A percentile compares a stretch with the other conserved stretches of the same genome.
These are phyloP conservation scores for Plenodomus lindquistii DNA, from an alignment of 2,329 filamentous ascomycete genomes.

Conservation along the genomic window DNA sequence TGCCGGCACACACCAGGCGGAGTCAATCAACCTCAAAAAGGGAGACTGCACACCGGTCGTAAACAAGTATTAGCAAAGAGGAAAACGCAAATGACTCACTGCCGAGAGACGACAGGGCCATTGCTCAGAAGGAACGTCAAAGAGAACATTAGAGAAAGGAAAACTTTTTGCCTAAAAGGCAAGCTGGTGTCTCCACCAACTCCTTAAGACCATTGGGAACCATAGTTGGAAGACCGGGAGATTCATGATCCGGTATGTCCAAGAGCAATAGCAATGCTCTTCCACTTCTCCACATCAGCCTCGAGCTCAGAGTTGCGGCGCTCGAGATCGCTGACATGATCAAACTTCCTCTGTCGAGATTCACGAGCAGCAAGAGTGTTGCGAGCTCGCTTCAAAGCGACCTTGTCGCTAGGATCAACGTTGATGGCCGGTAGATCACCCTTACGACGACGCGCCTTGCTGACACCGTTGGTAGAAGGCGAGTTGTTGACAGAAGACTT, in stretches of 20 bases:
- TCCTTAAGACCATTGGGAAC: constrained; percentile 37
- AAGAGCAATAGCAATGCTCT: constrained; percentile 45
- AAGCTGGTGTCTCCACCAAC: constrained; percentile 43
- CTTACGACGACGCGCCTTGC: constrained; percentile 70
- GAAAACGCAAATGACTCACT: constrained; percentile 12
- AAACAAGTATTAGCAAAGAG: constrained; percentile 14
- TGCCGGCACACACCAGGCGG: constrained; percentile 35
- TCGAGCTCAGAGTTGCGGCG: constrained; percentile 71
- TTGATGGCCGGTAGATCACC: constrained; percentile 80
- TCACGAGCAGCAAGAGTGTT: constrained; percentile 94
- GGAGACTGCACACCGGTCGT: constrained; percentile 42
- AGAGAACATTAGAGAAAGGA: constrained; percentile 14
- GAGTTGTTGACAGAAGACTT: constrained; percentile 50
- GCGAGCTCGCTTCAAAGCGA: constrained; percentile 90
- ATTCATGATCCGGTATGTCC: constrained; percentile 44
- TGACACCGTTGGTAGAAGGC: constrained; percentile 70
- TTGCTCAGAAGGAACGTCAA: constrained; percentile 6
- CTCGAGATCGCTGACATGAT: constrained; percentile 75
- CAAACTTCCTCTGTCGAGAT: constrained; percentile 83
- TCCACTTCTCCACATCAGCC: constrained; percentile 51
- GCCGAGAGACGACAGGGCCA: constrained; percentile 7
- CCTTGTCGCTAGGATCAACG: constrained; percentile 71
- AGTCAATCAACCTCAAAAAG: constrained; percentile 42
- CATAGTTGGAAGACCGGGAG: constrained; percentile 30
- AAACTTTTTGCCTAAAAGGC: constrained; percentile 33